Evolutionary conservation across 805 yeast genomes (phyloP), one percentile per base, ranked within the genome.

Genomic region (Torulaspora microellipsoides): DNA sequence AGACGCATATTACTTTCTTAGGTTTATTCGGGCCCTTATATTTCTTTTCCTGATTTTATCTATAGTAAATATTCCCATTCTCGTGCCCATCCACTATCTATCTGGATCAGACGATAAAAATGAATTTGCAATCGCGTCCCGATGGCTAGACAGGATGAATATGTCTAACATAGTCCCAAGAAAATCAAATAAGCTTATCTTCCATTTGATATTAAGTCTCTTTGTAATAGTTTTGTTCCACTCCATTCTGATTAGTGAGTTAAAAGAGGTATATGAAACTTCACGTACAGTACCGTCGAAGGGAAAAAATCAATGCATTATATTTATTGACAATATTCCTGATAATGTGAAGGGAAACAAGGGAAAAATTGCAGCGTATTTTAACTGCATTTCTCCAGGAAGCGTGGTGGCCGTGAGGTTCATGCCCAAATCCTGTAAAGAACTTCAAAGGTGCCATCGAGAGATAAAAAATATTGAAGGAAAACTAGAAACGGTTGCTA

Each of bases 1-100:
- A 7, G 96, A 88, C 60, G 80, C 89, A 0, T 86, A 83, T 58
- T 81, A 83, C 55, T 82, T 85, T 50, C 54, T 86, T 2, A 62
- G 95, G 38, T 86, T 75, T 53, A 55, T 87, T 36, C 60, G 68
- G 38, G 64, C 81, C 4, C 55, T 84, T 9, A 55, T 78, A 27
- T 47, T 73, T 1, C 68, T 82, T 36, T 83, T 82, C 54, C 52
- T 67, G 1, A 70, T 73, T 0, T 59, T 83, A 15, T 81, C 86
- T 0, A 40, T 75, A 0, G 46, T 83, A 9, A 76, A 79, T 42
- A 63, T 84, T 23, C 75, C 86, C 0, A 64, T 83, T 0, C 64
- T 88, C 27, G 53, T 85, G 2, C 90, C 93, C 0, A 66, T 86
- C 1, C 87, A 87, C 59, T 66, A 56, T 42, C 32, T 38, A 9